Conservation (phyloP, 371 early-diverging fungal species). For the Syncephalastrum contaminatum region DNA sequence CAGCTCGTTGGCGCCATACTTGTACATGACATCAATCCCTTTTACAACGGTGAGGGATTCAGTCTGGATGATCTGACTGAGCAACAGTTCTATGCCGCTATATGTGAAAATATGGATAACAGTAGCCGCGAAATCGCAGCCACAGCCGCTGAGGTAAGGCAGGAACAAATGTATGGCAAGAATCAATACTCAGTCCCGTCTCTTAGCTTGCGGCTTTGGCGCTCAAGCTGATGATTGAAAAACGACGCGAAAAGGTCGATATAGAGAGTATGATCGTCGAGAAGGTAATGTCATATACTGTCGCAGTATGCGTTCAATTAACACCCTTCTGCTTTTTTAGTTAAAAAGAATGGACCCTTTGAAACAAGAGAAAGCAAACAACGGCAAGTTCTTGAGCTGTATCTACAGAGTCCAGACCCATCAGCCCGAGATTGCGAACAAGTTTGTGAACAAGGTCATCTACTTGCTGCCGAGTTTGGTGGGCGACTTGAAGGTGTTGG, state of each 20-base stretch:
- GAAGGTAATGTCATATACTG: slow-evolving; percentile 17
- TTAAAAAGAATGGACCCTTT: slow-evolving; percentile 12
- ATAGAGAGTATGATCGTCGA: slow-evolving; percentile 13
- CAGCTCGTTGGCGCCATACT: slow-evolving; percentile 53
- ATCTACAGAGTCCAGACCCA: slow-evolving; percentile 47
- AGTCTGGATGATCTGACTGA: slow-evolving; percentile 46
- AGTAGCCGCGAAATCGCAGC: slow-evolving; percentile 37
- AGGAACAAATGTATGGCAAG: not conserved
- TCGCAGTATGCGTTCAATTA: no score
- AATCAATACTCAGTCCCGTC: not conserved
- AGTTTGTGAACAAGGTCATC: slow-evolving; percentile 32
- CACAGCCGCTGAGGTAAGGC: slow-evolving; percentile 54
- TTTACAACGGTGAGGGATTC: slow-evolving; percentile 36
- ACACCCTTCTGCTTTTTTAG: not conserved
- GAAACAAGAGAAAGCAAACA: not conserved
- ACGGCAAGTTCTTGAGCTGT: slow-evolving; percentile 30
- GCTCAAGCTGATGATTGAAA: slow-evolving; percentile 35
- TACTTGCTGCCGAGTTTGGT: slow-evolving; percentile 35
- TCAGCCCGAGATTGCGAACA: slow-evolving; percentile 33
- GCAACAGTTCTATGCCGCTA: slow-evolving; percentile 31
- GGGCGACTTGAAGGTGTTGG: slow-evolving; percentile 36
- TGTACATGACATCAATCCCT: slow-evolving; percentile 50
- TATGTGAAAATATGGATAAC: slow-evolving; percentile 41
- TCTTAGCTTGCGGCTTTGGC: slow-evolving; percentile 39
- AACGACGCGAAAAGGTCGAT: not conserved